Evolutionary conservation across 352 stramenopile species (phyloP).

Genomic region (Albugo laibachii): DNA sequence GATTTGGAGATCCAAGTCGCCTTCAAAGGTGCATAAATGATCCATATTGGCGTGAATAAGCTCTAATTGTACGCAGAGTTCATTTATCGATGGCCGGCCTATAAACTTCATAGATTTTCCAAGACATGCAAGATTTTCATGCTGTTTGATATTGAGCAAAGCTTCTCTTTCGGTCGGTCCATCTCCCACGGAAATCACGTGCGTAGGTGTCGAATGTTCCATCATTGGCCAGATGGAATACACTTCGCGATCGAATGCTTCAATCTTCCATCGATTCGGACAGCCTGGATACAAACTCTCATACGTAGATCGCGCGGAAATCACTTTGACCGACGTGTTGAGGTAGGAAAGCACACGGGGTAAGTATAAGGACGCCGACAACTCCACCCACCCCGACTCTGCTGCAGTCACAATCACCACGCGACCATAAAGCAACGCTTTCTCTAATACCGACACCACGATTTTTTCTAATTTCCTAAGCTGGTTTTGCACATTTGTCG

Average conservation of each 20-base stretch:
- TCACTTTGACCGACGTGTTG: slow-evolving; percentile 62
- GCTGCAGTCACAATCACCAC: slow-evolving; percentile 82
- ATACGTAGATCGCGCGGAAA: slow-evolving; percentile 81
- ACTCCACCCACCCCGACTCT: slow-evolving; percentile 78
- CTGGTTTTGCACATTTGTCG: slow-evolving; percentile 40
- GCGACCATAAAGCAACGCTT: slow-evolving; percentile 42
- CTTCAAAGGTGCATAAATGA: slow-evolving; percentile 62
- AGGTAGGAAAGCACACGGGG: slow-evolving; percentile 60
- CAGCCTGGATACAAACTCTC: slow-evolving; percentile 76
- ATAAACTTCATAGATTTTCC: slow-evolving; percentile 82
- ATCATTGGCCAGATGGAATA: slow-evolving; percentile 59
- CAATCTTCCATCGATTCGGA: slow-evolving; percentile 73
- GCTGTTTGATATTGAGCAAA: slow-evolving; percentile 75
- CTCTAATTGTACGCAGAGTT: slow-evolving; percentile 60
- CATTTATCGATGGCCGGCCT: slow-evolving; percentile 65
- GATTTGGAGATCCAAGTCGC: slow-evolving; percentile 67
- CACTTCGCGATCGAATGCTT: slow-evolving; percentile 75
- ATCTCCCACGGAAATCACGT: slow-evolving; percentile 68
- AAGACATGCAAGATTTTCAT: slow-evolving; percentile 53
- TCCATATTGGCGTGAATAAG: slow-evolving; percentile 66
- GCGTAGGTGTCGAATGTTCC: slow-evolving; percentile 12
- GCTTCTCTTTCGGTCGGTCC: slow-evolving; percentile 65
- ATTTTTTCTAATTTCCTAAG: slow-evolving; percentile 54
- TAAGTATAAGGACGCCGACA: slow-evolving; percentile 77
- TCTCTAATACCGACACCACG: slow-evolving; percentile 53